Percentiles rank a stretch among this genome's conserved stretches.
These are phyloP conservation scores for Saksenaea vasiformis DNA, from an alignment of 371 early-diverging fungal species.

Conservation along the genomic window DNA sequence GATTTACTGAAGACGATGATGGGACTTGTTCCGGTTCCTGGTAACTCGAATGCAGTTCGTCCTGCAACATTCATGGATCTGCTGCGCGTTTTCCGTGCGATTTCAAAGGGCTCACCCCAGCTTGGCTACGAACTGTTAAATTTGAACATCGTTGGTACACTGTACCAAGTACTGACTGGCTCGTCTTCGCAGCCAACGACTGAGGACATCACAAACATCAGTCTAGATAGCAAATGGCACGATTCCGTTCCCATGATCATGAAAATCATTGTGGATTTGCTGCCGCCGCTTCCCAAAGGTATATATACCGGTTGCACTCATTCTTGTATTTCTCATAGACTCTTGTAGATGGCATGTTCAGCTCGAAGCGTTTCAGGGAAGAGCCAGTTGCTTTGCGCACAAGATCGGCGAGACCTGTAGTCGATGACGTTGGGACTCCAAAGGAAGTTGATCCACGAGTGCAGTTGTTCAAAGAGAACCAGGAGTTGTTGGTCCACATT, in stretches of 20 bases:
- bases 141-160: constrained; percentile 52
- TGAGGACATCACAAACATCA: constrained; percentile 17
- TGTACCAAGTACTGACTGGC: constrained; percentile 65
- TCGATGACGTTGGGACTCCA: neutral
- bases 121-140: constrained; percentile 60
- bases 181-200: constrained; percentile 8
- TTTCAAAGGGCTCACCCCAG: constrained; percentile 63
- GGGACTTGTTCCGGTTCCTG: constrained; percentile 43
- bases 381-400: constrained; percentile 27
- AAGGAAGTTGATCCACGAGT: constrained; percentile 40
- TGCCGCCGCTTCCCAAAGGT: constrained; percentile 71
- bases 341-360: constrained; percentile 29
- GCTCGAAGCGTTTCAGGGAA: constrained; percentile 36
- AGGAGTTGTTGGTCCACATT: constrained; percentile 37
- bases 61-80: constrained; percentile 62
- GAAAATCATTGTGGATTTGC: constrained; percentile 53
- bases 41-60: constrained; percentile 42
- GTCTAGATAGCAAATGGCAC: constrained; percentile 42
- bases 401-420: constrained; percentile 13
- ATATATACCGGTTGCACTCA: constrained; percentile 18
- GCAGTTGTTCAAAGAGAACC: constrained; percentile 42
- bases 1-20: constrained; percentile 49
- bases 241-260: constrained; percentile 41
- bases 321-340: neutral
- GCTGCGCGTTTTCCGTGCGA: constrained; percentile 60